Conservation (phyloP, 768 basidiomycete species). For the Tricholoma matsutake region DNA sequence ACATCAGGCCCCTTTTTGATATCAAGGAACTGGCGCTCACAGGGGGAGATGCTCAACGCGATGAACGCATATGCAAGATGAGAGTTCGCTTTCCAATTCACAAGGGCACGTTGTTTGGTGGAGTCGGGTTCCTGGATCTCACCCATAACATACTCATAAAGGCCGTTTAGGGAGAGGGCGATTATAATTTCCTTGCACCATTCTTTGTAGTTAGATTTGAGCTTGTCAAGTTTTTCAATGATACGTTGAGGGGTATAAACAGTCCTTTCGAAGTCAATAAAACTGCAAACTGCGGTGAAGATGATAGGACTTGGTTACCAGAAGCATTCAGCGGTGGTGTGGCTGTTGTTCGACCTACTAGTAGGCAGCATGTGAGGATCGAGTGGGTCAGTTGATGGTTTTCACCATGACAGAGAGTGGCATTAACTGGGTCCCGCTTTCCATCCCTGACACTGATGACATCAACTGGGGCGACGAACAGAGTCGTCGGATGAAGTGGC, state of each 20-base stretch:
- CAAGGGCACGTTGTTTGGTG: too few species aligned
- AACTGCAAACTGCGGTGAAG: slow-evolving; percentile 15
- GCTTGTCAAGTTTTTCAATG: too few species aligned
- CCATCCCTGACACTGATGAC: not conserved
- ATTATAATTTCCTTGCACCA: too few species aligned
- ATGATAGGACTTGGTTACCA: slow-evolving; percentile 10
- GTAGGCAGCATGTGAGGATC: slow-evolving; percentile 18
- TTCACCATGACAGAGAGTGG: not conserved
- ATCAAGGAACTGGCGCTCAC: too few species aligned
- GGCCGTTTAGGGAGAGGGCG: too few species aligned
- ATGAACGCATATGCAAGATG: too few species aligned
- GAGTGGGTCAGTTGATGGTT: slow-evolving; percentile 14
- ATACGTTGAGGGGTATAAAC: slow-evolving; percentile 11
- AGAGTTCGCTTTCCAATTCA: too few species aligned
- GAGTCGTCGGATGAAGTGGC: slow-evolving; percentile 5
- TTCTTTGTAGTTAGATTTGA: too few species aligned
- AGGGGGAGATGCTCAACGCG: too few species aligned
- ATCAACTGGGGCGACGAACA: slow-evolving; percentile 7
- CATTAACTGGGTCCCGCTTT: not conserved
- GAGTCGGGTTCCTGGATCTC: too few species aligned
- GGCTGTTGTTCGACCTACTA: slow-evolving; percentile 13
- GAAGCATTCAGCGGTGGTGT: slow-evolving; percentile 16
- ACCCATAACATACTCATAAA: too few species aligned
- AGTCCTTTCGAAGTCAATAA: slow-evolving; percentile 12
- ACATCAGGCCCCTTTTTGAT: too few species aligned